Base-by-base conservation (phyloP, 805 yeast genomes). In the Candida pseudoglaebosa region DNA sequence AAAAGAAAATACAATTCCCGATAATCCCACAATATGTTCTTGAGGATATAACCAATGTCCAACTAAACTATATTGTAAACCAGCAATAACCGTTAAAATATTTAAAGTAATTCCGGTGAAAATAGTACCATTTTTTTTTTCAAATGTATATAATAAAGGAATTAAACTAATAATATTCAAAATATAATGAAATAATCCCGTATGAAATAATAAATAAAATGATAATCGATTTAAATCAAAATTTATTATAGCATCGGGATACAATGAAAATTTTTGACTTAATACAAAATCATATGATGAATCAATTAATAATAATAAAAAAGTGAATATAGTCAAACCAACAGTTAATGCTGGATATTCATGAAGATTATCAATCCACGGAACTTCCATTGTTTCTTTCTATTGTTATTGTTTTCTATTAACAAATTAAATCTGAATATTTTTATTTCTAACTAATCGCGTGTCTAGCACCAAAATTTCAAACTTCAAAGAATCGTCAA, bases 101-200 rank as follows among this genome's bases (percentile, higher is more conserved):
- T 87, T 88, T 40, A 89, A 65, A 12, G 88, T 80, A 33, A 89
- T 68, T 3, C 95, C 96, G 3, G 95, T 84, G 58, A 86, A 78
- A 2, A 88, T 83, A 0, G 97, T 87, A 4, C 96, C 97, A 52
- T 86, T 82, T 16, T 61, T 56, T 40, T 71, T 64, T 65, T 88
- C 96, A 58, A 81, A 88, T 37, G 70, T 67, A 9, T 81, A 66
- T 50, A 87, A 57, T 15, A 84, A 78, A 0, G 82, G 73, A 41
- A 74, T 65, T 32, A 88, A 54, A 1, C 82, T 73, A 28, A 77
- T 43, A 6, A 77, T 41, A 50, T 86, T 87, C 49, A 83, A 60
- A 3, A 74, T 33, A 55, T 88, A 62, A 55, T 87, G 95, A 37
- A 80, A 43, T 16, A 77, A 45, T 16, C 75, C 71, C n/a, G 65